Percentiles rank a stretch among this genome's conserved stretches.
phyloP scores from a whole-genome alignment of 352 stramenopile species.

The Pythium aristosporum region DNA sequence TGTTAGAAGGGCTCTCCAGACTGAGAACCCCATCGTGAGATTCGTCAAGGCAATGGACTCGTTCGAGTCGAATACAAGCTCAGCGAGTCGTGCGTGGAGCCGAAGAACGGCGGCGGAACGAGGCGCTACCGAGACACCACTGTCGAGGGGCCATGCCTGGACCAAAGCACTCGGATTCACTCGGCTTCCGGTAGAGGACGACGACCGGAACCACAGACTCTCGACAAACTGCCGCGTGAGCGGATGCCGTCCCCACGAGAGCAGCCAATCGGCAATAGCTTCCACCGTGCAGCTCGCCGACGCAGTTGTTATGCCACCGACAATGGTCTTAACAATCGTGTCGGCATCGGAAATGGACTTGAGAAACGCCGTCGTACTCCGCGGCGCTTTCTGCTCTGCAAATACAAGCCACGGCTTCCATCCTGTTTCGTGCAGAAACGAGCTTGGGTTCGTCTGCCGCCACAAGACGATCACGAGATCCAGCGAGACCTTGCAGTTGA shows the following conservation, averaged over 20 bases:
- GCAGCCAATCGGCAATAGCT: slow-evolving; percentile 45
- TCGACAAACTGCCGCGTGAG: slow-evolving; percentile 48
- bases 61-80: slow-evolving; percentile 20
- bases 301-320: slow-evolving; percentile 10
- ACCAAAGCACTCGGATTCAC: slow-evolving; percentile 2
- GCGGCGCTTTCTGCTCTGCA: slow-evolving; percentile 8
- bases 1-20: slow-evolving; percentile 41
- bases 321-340: neutral
- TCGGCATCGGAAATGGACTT: slow-evolving; percentile 7
- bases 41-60: slow-evolving; percentile 37
- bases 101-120: neutral
- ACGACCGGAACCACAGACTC: slow-evolving; percentile 40
- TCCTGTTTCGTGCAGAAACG: slow-evolving; percentile 31
- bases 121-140: neutral
- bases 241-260: slow-evolving; percentile 54
- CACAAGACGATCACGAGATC: slow-evolving; percentile 42
- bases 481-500: slow-evolving; percentile 30
- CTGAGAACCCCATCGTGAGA: slow-evolving; percentile 31
- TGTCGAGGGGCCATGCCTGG: slow-evolving; percentile 10
- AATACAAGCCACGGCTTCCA: slow-evolving; percentile 32
- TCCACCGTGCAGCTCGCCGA: slow-evolving; percentile 41
- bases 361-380: slow-evolving; percentile 20
- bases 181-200: slow-evolving; percentile 3
- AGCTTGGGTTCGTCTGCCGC: slow-evolving; percentile 24
- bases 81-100: slow-evolving; percentile 8